These are phyloP conservation scores for Scheffersomyces quercinus DNA, from an alignment of 1,139 yeast species.

Conservation along the genomic window DNA sequence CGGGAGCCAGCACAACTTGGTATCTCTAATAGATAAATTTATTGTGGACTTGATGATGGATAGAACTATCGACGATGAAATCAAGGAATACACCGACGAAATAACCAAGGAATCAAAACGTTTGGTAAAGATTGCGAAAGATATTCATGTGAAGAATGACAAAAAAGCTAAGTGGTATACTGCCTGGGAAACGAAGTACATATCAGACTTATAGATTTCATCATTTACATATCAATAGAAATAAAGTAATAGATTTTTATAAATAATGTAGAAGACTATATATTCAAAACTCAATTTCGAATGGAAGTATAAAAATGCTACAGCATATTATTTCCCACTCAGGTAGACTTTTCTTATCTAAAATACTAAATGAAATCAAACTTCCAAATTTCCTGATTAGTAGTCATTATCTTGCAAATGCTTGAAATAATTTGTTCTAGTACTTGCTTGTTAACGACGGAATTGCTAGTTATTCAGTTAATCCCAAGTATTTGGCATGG, in stretches of 20 bases:
- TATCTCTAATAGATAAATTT: constrained; percentile 42
- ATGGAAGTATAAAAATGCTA: too few relatives aligned
- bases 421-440: too few relatives aligned
- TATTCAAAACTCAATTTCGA: too few relatives aligned
- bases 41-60: constrained; percentile 52
- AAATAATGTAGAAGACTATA: too few relatives aligned
- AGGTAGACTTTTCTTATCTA: too few relatives aligned
- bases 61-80: constrained; percentile 32
- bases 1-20: constrained; percentile 30
- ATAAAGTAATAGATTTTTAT: too few relatives aligned
- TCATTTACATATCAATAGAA: too few relatives aligned
- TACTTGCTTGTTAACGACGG: too few relatives aligned
- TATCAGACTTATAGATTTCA: not conserved
- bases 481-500: constrained; percentile 79
- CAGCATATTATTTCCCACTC: too few relatives aligned
- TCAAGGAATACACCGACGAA: constrained; percentile 21
- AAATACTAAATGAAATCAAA: too few relatives aligned
- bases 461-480: constrained; percentile 14
- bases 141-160: constrained; percentile 38
- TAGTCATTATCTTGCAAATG: too few relatives aligned
- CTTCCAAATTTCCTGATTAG: too few relatives aligned
- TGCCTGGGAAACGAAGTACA: constrained; percentile 48
- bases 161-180: constrained; percentile 52
- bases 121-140: constrained; percentile 36
- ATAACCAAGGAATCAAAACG: constrained; percentile 30